These are phyloP conservation scores for Delonix regia DNA, from an alignment of 306 rosid species.

Conservation along the genomic window DNA sequence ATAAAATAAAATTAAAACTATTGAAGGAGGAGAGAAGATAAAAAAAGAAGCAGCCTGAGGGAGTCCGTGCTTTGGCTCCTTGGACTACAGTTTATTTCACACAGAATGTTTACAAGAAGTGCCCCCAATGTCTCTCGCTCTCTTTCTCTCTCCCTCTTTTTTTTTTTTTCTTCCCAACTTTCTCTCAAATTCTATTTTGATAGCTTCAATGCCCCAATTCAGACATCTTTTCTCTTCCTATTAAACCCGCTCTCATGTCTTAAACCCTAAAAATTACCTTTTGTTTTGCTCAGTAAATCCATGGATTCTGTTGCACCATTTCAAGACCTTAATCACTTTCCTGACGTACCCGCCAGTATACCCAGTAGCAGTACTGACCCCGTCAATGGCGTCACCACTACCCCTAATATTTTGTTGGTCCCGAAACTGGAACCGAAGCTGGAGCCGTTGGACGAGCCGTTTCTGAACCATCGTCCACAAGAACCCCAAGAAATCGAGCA, in stretches of 20 bases:
- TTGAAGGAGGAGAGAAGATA: not conserved
- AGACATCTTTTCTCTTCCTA: not conserved
- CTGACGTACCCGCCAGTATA: constrained; percentile 45
- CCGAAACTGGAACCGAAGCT: constrained; percentile 73
- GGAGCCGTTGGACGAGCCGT: constrained; percentile 67
- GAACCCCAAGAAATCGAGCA: constrained; percentile 25
- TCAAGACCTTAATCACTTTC: constrained; percentile 57
- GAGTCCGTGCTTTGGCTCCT: not conserved
- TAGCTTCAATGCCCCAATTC: not conserved
- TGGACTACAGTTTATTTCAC: not conserved
- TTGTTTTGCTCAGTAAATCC: not conserved
- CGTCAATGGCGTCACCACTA: not conserved
- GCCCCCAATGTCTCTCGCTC: not conserved
- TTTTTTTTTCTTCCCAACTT: not conserved
- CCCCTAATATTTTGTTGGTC: constrained; percentile 19
- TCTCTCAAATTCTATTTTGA: not conserved
- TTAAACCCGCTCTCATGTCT: not conserved
- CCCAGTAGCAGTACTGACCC: constrained; percentile 23
- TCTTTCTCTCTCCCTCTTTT: not conserved
- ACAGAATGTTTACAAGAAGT: too few relatives aligned
- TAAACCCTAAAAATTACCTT: constrained; percentile 8
- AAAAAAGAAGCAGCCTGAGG: not conserved
- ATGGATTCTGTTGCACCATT: constrained; percentile 66
- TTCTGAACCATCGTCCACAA: constrained; percentile 22
- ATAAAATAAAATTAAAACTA: not conserved